Percentiles rank a stretch among this genome's conserved stretches.
phyloP scores from a whole-genome alignment of 768 basidiomycete species.

The Piloderma croceum region DNA sequence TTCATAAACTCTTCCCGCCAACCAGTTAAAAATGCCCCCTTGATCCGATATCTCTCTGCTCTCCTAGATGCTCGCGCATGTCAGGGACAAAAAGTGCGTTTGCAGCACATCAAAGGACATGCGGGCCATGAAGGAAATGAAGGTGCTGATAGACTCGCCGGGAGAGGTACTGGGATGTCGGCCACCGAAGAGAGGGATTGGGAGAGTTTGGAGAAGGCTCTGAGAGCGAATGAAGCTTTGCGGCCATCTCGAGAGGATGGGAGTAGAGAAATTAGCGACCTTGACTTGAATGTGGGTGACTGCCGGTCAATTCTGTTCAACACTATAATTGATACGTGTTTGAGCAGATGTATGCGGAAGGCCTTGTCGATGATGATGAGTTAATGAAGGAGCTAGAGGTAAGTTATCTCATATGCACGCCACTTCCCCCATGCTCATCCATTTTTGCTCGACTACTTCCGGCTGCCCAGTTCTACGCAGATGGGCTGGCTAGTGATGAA shows the following conservation, averaged over 20 bases:
- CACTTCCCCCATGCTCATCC: too few relatives aligned
- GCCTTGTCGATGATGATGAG: too few relatives aligned
- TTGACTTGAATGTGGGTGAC: neutral
- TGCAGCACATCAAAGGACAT: constrained; percentile 79
- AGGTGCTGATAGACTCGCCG: constrained; percentile 73
- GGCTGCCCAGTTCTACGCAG: neutral
- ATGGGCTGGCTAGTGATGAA: neutral
- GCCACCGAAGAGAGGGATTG: constrained; percentile 53
- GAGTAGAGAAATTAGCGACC: too few relatives aligned
- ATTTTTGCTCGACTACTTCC: too few relatives aligned
- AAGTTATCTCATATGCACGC: too few relatives aligned
- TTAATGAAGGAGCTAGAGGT: too few relatives aligned
- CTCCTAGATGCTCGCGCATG: constrained; percentile 50
- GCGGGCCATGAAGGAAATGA: constrained; percentile 79
- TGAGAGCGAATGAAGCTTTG: neutral
- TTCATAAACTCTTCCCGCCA: constrained; percentile 44
- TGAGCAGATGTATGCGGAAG: too few relatives aligned
- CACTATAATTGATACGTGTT: too few relatives aligned
- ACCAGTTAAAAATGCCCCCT: constrained; percentile 63
- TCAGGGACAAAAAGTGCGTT: constrained; percentile 48
- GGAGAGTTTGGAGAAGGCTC: constrained; percentile 19
- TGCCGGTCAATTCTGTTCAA: too few relatives aligned
- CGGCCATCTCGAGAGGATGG: neutral
- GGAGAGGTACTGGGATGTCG: constrained; percentile 42
- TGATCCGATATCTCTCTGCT: constrained; percentile 67